A percentile compares a stretch with the other conserved stretches of the same genome.
phyloP scores from a whole-genome alignment of 306 rosid genomes.

The Hippophae tibetana region DNA sequence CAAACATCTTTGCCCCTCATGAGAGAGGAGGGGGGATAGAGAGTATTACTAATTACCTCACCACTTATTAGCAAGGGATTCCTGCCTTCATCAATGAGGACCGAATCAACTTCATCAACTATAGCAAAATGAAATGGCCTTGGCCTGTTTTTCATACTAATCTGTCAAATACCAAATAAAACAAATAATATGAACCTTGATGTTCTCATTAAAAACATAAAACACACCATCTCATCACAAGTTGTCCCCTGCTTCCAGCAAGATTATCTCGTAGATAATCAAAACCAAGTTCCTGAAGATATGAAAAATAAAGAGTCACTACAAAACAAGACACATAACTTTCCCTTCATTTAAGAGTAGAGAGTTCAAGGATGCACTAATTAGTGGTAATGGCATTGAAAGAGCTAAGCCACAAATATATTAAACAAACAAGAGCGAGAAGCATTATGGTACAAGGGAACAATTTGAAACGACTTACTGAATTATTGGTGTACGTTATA shows the following conservation, averaged over 20 bases:
- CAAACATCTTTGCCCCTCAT: slow-evolving; percentile 10
- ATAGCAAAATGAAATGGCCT: slow-evolving; percentile 94
- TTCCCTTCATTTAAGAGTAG: neutral
- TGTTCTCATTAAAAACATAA: slow-evolving; percentile 5
- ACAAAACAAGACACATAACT: slow-evolving; percentile 10
- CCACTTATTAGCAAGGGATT: slow-evolving; percentile 96
- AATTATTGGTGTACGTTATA: slow-evolving; percentile 86
- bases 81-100: slow-evolving; percentile 93
- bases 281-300: slow-evolving; percentile 84
- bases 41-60: slow-evolving; percentile 43
- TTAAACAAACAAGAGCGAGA: neutral
- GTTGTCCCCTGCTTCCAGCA: slow-evolving; percentile 70
- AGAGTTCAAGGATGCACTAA: slow-evolving; percentile 12
- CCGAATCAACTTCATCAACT: slow-evolving; percentile 97
- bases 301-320: slow-evolving; percentile 12
- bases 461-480: slow-evolving; percentile 42
- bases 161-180: slow-evolving; percentile 9
- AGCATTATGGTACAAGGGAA: neutral
- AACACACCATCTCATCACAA: slow-evolving; percentile 92
- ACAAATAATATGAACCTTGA: neutral
- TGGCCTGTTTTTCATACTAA: slow-evolving; percentile 56
- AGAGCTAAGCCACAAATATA: slow-evolving; percentile 1
- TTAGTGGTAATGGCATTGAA: slow-evolving; percentile 2
- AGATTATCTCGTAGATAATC: slow-evolving; percentile 96
- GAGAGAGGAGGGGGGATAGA: neutral